Evolutionary conservation across 2,329 filamentous ascomycete species (phyloP), one percentile per base, ranked within the genome.

Genomic region (Cordyceps javanica): DNA sequence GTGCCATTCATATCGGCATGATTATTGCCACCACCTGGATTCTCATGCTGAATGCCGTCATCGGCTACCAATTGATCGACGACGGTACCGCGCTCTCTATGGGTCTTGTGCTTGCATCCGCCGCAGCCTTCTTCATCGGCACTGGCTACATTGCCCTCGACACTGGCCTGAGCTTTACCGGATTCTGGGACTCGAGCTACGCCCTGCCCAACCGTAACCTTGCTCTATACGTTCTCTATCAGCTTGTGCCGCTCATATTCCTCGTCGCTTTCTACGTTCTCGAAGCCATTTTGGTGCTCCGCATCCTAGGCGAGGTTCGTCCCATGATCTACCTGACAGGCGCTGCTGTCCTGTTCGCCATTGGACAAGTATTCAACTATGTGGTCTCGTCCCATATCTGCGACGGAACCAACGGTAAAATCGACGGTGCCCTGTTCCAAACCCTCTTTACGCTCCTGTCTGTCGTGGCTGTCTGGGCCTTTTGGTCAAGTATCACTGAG

Each of bases 401-500:
- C 78, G 80, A 86, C 23, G 90, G 90, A 45, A 90, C 91, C 0
- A 69, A 78, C 42, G 91, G 91, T 63, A 91, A 89, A 71, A 95
- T 99, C 68, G 93, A 99, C 69, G 94, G 94, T 51, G 85, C 93
- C 6, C 75, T 99, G 1, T 99, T 99, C 72, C 84, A 97, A 72
- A 96, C 92, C 0, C 77, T 97, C 7, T 97, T 99, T 75, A 97
- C 92, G 0, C 78, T 97, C 1, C 75, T 93, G 13, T 81, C 92
- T 0, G 91, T 99, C 5, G 80, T 90, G 19, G 85, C 85, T 74
- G 76, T 97, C 62, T 99, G 94, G 92, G 73, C 90, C 58, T 99
- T 99, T 79, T 99, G 94, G 94, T 96, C 91, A 48, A 97, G 91
- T 75, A 99, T 99, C 67, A 99, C 94, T 16, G 94, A 99, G 74